A percentile compares a stretch with the other conserved stretches of the same genome.
Conservation (phyloP, 2,329 filamentous ascomycete species). For the Lachnellula cervina region DNA sequence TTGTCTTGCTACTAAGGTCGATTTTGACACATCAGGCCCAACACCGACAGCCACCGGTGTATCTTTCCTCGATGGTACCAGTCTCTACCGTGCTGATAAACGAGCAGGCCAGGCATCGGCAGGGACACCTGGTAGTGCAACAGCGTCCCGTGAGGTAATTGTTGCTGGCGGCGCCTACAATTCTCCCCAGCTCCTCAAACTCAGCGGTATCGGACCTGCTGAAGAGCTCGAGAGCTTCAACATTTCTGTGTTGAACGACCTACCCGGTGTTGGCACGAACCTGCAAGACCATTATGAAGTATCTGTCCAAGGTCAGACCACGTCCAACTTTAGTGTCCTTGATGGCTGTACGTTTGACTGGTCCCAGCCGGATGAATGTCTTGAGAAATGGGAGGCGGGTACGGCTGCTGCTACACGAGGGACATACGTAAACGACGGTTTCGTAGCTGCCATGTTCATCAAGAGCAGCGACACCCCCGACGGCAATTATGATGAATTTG, state of each 20-base stretch:
- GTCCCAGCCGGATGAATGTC: no score
- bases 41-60: slow-evolving; percentile 38
- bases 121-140: slow-evolving; percentile 23
- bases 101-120: slow-evolving; percentile 40
- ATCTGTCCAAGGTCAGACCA: no score
- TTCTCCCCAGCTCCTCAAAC: slow-evolving; percentile 43
- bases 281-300: slow-evolving; percentile 50
- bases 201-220: slow-evolving; percentile 39
- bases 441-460: no score
- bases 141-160: slow-evolving; percentile 41
- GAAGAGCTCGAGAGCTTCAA: slow-evolving; percentile 35
- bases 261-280: slow-evolving; percentile 49
- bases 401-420: no score
- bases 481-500: no score
- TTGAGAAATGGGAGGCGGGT: no score
- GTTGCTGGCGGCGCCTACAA: slow-evolving; percentile 42
- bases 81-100: slow-evolving; percentile 40
- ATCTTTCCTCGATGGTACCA: slow-evolving; percentile 38
- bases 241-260: slow-evolving; percentile 49
- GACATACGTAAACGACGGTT: no score
- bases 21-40: slow-evolving; percentile 32
- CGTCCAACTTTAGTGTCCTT: no score
- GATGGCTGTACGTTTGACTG: no score
- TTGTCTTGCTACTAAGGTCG: slow-evolving; percentile 37
- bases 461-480: no score